Evolutionary conservation across 164 flowering plant genomes (phyloP), one percentile per base, ranked within the genome.

Genomic region (Magnolia kwangsiensis): DNA sequence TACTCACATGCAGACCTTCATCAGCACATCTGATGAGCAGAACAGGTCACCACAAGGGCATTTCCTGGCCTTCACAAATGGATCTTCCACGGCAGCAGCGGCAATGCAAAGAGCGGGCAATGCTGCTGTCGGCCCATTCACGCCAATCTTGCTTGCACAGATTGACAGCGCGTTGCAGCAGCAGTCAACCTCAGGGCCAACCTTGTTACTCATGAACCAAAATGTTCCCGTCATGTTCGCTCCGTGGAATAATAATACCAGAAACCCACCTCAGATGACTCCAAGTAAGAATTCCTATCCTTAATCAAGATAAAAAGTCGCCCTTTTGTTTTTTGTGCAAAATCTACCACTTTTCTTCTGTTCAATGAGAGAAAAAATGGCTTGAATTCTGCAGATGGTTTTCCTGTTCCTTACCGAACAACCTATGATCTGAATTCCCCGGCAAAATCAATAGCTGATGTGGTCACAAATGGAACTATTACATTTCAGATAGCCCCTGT

Each of bases 341-440:
- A 11, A 55, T 11, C 19, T 18, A 18, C 23, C 45, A 1, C 20
- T 2, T 72, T 76, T 67, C 20, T 66, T 5, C 37, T 24, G 69
- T 66, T 66, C 21, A 23, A 66, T 24, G 10, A 21, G 69, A 27
- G 45, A 27, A 66, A 10, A 27, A 66, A 66, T 23, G 14, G 27
- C 31, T 8, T 66, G 31, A 51, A 51, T 50, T 74, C 27, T 72
- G 74, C 85, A 86, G 86, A 77, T 80, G 81, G 81, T 7, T 77
- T 73, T 59, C 80, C 78, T 19, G n/a, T 51, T 65, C 74, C 72
- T 14, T 24, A 24, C 31, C n/a, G 27, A 51, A 76, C 75, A 20
- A 19, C 63, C 7, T 80, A 72, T 68, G 82, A 82, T 71, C 83
- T 83, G 1, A 81, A 83, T 77, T 72, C 73, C 3, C 75, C 63